A percentile compares a stretch with the other conserved stretches of the same genome.
These are phyloP conservation scores for Symmetrospora coprosmae DNA, from an alignment of 768 basidiomycete genomes.

Conservation along the genomic window DNA sequence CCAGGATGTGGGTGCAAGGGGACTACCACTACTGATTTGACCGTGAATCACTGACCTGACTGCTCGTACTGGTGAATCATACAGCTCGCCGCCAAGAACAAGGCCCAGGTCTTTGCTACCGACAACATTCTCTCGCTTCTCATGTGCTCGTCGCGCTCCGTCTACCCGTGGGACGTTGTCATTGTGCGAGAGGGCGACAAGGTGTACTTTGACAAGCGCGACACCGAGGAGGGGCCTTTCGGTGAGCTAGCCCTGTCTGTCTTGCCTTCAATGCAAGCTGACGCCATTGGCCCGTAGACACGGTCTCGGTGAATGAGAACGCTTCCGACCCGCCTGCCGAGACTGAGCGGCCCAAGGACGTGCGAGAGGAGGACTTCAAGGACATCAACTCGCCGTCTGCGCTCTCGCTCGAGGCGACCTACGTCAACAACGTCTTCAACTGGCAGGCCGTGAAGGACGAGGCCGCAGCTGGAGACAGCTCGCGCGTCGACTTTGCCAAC, in stretches of 20 bases:
- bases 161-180: slow-evolving; percentile 98
- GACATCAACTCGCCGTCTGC: slow-evolving; percentile 88
- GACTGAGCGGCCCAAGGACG: slow-evolving; percentile 42
- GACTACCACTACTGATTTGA: background rate
- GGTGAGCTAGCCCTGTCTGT: slow-evolving; percentile 36
- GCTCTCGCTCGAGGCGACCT: slow-evolving; percentile 89
- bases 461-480: slow-evolving; percentile 46
- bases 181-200: slow-evolving; percentile 83
- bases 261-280: background rate
- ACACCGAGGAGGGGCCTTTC: slow-evolving; percentile 68
- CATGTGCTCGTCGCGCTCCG: slow-evolving; percentile 89
- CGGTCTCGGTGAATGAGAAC: slow-evolving; percentile 96
- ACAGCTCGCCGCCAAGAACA: slow-evolving; percentile 63
- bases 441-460: slow-evolving; percentile 79
- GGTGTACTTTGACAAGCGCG: slow-evolving; percentile 92
- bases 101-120: slow-evolving; percentile 80
- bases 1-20: slow-evolving; percentile 50
- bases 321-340: slow-evolving; percentile 86
- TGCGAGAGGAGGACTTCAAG: slow-evolving; percentile 42
- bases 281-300: slow-evolving; percentile 42
- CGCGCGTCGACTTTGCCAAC: slow-evolving; percentile 58
- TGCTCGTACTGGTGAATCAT: slow-evolving; percentile 2
- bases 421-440: slow-evolving; percentile 96
- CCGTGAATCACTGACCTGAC: slow-evolving; percentile 13
- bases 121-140: slow-evolving; percentile 87